A percentile compares a stretch with the other conserved stretches of the same genome.
These are phyloP conservation scores for Cardamine resedifolia DNA, from an alignment of 345 rosid species.

Conservation along the genomic window DNA sequence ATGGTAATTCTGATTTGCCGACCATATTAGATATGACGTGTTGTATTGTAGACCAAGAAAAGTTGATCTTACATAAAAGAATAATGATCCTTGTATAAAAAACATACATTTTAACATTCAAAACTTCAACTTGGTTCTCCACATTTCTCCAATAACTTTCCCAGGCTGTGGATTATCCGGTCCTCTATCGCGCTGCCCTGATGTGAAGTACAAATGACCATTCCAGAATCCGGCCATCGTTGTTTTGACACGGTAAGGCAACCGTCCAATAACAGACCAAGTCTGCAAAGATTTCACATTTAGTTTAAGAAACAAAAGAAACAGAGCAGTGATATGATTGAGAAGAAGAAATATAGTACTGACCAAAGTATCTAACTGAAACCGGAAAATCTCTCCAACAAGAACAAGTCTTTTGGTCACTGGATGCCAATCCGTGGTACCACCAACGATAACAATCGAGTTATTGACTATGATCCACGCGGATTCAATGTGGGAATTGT, in stretches of 20 bases:
- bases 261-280: constrained; percentile 85
- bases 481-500: constrained; percentile 78
- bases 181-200: constrained; percentile 85
- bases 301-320: neutral
- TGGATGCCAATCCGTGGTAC: constrained; percentile 84
- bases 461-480: constrained; percentile 78
- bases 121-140: constrained; percentile 73
- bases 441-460: constrained; percentile 72
- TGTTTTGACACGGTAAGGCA: constrained; percentile 78
- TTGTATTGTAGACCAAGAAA: too few relatives aligned
- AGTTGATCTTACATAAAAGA: too few relatives aligned
- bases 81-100: too few relatives aligned
- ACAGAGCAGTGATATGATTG: neutral
- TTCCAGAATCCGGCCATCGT: constrained; percentile 66
- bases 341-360: neutral
- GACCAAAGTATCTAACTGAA: constrained; percentile 63
- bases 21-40: too few relatives aligned
- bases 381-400: constrained; percentile 76
- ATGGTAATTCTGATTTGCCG: too few relatives aligned
- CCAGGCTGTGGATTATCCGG: constrained; percentile 77
- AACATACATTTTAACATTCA: constrained; percentile 39
- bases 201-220: constrained; percentile 80
- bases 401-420: constrained; percentile 71
- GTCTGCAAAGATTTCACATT: constrained; percentile 44
- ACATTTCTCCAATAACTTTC: constrained; percentile 71